A percentile compares a stretch with the other conserved stretches of the same genome.
Conservation (phyloP, 768 basidiomycete genomes). For the Lentinula boryana region DNA sequence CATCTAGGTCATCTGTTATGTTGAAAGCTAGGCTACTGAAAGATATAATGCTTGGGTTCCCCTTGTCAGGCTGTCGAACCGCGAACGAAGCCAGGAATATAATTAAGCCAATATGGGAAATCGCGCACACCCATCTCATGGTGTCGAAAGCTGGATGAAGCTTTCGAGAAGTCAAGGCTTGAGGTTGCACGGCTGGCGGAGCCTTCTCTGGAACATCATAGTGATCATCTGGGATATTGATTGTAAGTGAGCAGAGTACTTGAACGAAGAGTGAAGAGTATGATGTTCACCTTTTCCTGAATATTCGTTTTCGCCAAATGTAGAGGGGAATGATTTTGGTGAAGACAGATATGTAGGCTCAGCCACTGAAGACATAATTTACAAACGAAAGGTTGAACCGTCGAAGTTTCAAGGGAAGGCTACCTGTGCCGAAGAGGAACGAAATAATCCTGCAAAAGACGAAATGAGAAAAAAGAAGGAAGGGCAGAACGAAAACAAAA, state of each 20-base stretch:
- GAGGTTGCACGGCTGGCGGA: neutral
- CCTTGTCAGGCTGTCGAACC: neutral
- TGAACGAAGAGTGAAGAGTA: neutral
- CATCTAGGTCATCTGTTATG: neutral
- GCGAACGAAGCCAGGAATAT: neutral
- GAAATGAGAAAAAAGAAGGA: neutral
- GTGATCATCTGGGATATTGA: neutral
- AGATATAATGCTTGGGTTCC: neutral
- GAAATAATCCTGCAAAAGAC: neutral
- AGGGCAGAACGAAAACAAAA: neutral
- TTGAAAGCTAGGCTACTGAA: neutral
- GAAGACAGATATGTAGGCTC: neutral
- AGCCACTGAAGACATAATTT: neutral
- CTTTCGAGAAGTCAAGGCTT: neutral
- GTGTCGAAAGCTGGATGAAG: conserved; percentile 1
- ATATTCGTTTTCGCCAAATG: neutral
- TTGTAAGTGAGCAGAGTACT: neutral
- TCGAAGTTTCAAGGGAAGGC: neutral
- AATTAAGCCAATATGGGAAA: neutral
- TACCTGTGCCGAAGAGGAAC: neutral
- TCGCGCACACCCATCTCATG: conserved; percentile 1
- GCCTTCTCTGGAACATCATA: neutral
- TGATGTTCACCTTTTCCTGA: neutral
- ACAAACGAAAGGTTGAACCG: neutral
- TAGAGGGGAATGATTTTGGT: neutral